Percentiles rank a stretch among this genome's conserved stretches.
Evolutionary conservation across 345 rosid species (phyloP).

Genomic region (Bruguiera parviflora): DNA sequence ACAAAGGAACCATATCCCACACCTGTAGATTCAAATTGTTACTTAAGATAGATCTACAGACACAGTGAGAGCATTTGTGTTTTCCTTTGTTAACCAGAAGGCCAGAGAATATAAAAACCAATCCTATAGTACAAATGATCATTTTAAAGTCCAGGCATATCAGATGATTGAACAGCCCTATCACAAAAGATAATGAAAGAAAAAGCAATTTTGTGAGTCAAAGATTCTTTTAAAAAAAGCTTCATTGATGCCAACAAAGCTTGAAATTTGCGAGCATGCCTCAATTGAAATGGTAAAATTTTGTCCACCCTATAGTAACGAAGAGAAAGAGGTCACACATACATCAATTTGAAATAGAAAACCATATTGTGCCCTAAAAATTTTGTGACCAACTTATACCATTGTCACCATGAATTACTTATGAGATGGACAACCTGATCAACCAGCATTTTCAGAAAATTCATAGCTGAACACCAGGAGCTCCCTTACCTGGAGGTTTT

Average conservation of each 20-base stretch:
- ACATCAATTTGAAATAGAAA: background rate
- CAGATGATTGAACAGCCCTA: background rate
- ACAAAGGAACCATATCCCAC: slow-evolving; percentile 78
- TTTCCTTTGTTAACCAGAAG: background rate
- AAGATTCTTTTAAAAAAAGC: too few species aligned
- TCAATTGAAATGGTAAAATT: background rate
- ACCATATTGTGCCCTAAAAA: background rate
- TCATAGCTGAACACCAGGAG: slow-evolving; percentile 7
- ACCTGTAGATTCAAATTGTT: slow-evolving; percentile 32
- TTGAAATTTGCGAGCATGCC: background rate
- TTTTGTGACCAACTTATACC: background rate
- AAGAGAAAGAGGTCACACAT: background rate
- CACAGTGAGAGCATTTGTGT: background rate
- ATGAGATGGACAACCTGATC: background rate
- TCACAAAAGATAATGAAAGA: background rate
- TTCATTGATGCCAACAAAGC: too few species aligned
- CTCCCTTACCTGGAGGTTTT: slow-evolving; percentile 57
- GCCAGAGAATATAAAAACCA: background rate
- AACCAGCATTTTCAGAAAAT: background rate
- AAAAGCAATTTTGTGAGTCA: too few species aligned
- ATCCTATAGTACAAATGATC: background rate
- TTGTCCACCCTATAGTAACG: background rate
- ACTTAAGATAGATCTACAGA: background rate
- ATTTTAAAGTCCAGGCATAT: background rate
- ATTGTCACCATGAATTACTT: too few species aligned